Base-by-base conservation (phyloP, 2,329 filamentous ascomycete species). In the Pyrenophora teres region DNA sequence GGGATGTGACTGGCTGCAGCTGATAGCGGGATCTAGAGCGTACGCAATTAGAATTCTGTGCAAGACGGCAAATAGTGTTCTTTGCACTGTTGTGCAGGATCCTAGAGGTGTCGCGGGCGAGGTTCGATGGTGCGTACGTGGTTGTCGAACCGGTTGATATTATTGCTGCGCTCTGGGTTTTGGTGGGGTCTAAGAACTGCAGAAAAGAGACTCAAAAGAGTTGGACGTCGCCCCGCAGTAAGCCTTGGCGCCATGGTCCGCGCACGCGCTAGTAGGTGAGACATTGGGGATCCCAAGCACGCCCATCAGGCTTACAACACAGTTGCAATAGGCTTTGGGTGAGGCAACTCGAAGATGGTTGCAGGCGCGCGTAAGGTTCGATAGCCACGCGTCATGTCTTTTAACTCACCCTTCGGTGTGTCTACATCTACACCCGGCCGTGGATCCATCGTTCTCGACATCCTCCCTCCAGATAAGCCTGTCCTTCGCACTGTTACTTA, bases 401-500 rank as follows among this genome's bases (percentile, higher is more conserved):
- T 69, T 54, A 57, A 75, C 56, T 91, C 87, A n/a, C 90, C 91
- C 7, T 96, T 95, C 69, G 85, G 88, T 42, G 79, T 83, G 44
- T 89, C 89, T 23, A 82, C 87, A 33, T 89, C 89, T 19, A 80
- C 81, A 46, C 84, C 92, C 18, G 94, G 94, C 50, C 81, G 90
- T 68, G 94, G 94, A 54, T 82, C 81, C 59, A 88, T 97, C 61
- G 80, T 91, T 46, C 85, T 91, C 50, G 84, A 84, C 16, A 77
- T 89, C 5, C 81, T 92, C 8, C 90, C 92, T 31, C 86, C 87
- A 27, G 81, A 83, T 21, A 83, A 83, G 40, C 90, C 90, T 12
- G 85, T 86, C 39, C 81, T 96, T 25, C 84, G 87, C 54, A 84
- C 81, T 27, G 83, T 96, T 60, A 87, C 87, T 31, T 97, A 95